phyloP scores from a whole-genome alignment of 768 basidiomycete species.

The Tylopilus plumbeoviolaceoides region DNA sequence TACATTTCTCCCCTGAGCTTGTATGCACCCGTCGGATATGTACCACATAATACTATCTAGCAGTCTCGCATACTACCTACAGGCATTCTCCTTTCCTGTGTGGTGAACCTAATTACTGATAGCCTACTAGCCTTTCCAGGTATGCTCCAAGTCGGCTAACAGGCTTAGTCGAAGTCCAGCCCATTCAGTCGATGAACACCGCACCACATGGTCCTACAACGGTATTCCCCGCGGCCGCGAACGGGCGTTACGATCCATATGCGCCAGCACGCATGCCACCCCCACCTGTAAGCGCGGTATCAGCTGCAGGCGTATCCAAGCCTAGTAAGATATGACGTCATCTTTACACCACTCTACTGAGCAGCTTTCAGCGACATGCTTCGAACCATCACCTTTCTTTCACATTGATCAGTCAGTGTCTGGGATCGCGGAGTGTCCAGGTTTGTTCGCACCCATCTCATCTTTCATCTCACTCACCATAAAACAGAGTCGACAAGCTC shows the following conservation, averaged over 20 bases:
- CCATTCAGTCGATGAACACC: constrained; percentile 18
- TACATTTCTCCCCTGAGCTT: constrained; percentile 8
- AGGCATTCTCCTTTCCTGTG: neutral
- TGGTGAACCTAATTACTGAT: constrained; percentile 10
- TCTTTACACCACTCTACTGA: constrained; percentile 10
- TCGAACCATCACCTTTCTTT: constrained; percentile 81
- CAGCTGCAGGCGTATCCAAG: constrained; percentile 26
- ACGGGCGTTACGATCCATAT: constrained; percentile 63
- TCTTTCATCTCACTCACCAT: constrained; percentile 4
- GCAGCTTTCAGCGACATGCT: constrained; percentile 53
- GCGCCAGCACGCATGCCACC: constrained; percentile 50
- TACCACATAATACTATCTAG: constrained; percentile 12
- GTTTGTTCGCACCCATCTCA: constrained; percentile 35
- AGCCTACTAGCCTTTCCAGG: constrained; percentile 13
- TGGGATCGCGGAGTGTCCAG: constrained; percentile 69
- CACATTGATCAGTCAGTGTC: constrained; percentile 63
- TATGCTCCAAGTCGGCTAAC: constrained; percentile 27
- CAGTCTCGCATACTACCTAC: constrained; percentile 5
- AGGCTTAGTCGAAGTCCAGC: constrained; percentile 22
- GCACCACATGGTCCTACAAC: constrained; percentile 21
- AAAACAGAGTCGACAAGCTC: constrained; percentile 66
- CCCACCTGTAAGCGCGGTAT: constrained; percentile 36
- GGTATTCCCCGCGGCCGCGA: constrained; percentile 23
- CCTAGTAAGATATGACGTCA: constrained; percentile 22
- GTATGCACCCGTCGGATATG: constrained; percentile 8